Evolutionary conservation across 768 basidiomycete genomes (phyloP).

Genomic region (Lanmaoa rubissima): DNA sequence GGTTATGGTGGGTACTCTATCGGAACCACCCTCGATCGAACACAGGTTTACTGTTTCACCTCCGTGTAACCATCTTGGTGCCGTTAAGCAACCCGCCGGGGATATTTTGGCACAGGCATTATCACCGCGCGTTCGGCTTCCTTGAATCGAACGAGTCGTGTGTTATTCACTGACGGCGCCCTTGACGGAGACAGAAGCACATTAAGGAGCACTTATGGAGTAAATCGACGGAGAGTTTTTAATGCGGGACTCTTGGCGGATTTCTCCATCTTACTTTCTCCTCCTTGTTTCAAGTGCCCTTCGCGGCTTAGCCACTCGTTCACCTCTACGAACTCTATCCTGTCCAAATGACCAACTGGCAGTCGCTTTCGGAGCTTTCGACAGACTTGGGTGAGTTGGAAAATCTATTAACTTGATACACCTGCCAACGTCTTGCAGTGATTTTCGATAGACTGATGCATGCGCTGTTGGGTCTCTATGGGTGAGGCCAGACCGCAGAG

Average conservation of each 20-base stretch:
- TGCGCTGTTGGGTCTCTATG: slow-evolving; percentile 43
- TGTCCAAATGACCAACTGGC: slow-evolving; percentile 40
- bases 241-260: background rate
- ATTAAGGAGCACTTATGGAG: background rate
- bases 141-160: slow-evolving; percentile 3
- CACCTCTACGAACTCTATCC: background rate
- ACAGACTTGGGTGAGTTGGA: slow-evolving; percentile 36
- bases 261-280: background rate
- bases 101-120: background rate
- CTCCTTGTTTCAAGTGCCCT: background rate
- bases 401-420: background rate
- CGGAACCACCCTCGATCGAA: slow-evolving; percentile 7
- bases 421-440: slow-evolving; percentile 22
- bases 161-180: slow-evolving; percentile 1
- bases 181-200: slow-evolving; percentile 17
- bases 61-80: slow-evolving; percentile 12
- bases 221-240: slow-evolving; percentile 10
- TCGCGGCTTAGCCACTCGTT: background rate
- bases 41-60: slow-evolving; percentile 7
- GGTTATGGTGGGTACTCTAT: background rate
- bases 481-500: slow-evolving; percentile 31
- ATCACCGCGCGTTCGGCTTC: slow-evolving; percentile 22
- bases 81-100: slow-evolving; percentile 19
- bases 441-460: slow-evolving; percentile 43
- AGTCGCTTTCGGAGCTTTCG: slow-evolving; percentile 37